Evolutionary conservation across 495 filamentous ascomycete species (phyloP), one percentile per base, ranked within the genome.

Genomic region (Penicillium turbatum): DNA sequence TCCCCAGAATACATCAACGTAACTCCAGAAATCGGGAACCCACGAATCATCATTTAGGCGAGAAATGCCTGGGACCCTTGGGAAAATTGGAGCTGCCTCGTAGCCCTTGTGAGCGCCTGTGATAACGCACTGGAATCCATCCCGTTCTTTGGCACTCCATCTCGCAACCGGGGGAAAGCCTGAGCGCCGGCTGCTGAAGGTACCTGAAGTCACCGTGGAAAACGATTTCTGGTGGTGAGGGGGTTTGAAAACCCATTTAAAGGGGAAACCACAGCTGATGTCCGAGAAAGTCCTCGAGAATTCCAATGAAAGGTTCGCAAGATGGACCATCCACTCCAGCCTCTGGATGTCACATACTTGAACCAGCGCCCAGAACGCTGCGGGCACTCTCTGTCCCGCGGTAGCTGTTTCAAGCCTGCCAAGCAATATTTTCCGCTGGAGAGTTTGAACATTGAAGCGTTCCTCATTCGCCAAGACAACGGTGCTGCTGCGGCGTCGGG

Each of bases 261-360:
- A 43, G 13, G 56, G 51, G 13, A 54, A 16, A 24, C n/a, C n/a
- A 21, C 36, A 49, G 6, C 21, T 7, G 16, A 51, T 17, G 7
- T 56, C 47, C 16, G 47, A 11, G 2, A 56, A 1, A 2, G 24
- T 31, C 3, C 44, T 29, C 17, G 43, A 39, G 6, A 38, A 19
- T 21, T 17, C 19, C 6, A 15, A 0, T 26, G 54, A 50, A 1
- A 56, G 31, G 27, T 44, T 1, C 11, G 51, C 38, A 7, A 56
- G 26, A n/a, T 52, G 21, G 7, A 30, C 21, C 2, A 52, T 9
- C 19, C 17, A 56, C 6, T 51, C 48, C 6, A 56, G 48, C 16
- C 52, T 52, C 13, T 15, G 15, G 24, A 56, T 16, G n/a, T 56
- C 54, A 16, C 54, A 56, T 9, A 59, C 2, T 19, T 59, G 56